A percentile compares a stretch with the other conserved stretches of the same genome.
These are phyloP conservation scores for Sphenostylis stenocarpa DNA, from an alignment of 306 rosid genomes.

Conservation along the genomic window DNA sequence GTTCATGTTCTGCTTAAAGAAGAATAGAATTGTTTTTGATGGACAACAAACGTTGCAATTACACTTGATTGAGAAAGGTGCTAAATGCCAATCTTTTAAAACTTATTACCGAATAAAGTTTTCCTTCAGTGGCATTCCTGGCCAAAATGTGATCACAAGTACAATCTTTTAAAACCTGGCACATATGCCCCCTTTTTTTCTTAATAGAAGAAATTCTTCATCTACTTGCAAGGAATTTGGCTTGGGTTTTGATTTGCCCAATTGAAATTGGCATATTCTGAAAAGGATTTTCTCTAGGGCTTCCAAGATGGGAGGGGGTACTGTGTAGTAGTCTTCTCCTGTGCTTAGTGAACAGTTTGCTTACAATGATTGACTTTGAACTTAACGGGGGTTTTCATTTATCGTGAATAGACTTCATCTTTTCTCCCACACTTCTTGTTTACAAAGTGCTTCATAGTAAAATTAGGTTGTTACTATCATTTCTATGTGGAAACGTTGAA, in stretches of 20 bases:
- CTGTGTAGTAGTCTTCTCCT: constrained; percentile 34
- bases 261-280: constrained; percentile 32
- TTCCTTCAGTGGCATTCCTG: background rate
- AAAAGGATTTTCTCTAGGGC: background rate
- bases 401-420: background rate
- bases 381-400: background rate
- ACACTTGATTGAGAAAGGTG: constrained; percentile 42
- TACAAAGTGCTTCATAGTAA: background rate
- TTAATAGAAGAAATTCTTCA: constrained; percentile 28
- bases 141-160: constrained; percentile 36
- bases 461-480: constrained; percentile 2
- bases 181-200: constrained; percentile 25
- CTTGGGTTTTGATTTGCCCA: constrained; percentile 18
- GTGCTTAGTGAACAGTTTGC: constrained; percentile 32
- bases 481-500: constrained; percentile 23
- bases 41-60: constrained; percentile 25
- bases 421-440: background rate
- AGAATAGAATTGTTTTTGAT: constrained; percentile 27
- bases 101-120: constrained; percentile 38
- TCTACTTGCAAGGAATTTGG: constrained; percentile 28
- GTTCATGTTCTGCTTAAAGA: constrained; percentile 36
- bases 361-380: constrained; percentile 23
- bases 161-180: constrained; percentile 26
- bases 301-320: background rate
- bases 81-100: background rate